phyloP scores from a whole-genome alignment of 805 yeast species.

The Priceomyces castillae region DNA sequence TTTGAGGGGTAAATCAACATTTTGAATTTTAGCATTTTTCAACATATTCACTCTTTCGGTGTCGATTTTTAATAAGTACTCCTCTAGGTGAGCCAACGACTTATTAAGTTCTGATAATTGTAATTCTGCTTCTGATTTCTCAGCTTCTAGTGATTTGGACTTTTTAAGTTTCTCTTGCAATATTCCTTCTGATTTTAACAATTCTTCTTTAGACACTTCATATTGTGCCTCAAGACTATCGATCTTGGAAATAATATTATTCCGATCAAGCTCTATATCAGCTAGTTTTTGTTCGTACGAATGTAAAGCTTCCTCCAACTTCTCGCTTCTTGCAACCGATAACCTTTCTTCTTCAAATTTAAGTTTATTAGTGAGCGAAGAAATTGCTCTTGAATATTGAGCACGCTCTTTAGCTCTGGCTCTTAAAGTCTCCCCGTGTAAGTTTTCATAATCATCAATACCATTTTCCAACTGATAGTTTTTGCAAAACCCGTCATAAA shows the following conservation, averaged over 20 bases:
- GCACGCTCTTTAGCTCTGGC: conserved; percentile 59
- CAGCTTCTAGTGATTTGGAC: conserved; percentile 29
- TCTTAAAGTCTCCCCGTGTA: conserved; percentile 58
- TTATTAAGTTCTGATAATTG: conserved; percentile 30
- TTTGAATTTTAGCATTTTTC: conserved; percentile 73
- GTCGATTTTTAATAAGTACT: conserved; percentile 50
- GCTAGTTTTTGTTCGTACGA: conserved; percentile 34
- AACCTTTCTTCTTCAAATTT: conserved; percentile 63
- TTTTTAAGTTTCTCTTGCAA: conserved; percentile 21
- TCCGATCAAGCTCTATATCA: conserved; percentile 32
- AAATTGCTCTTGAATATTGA: conserved; percentile 57
- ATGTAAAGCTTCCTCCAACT: conserved; percentile 39
- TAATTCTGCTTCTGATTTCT: conserved; percentile 35
- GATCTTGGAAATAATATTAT: conserved; percentile 18
- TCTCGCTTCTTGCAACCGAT: conserved; percentile 45
- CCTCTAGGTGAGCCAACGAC: conserved; percentile 44
- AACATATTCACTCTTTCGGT: conserved; percentile 58
- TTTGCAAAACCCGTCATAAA: conserved; percentile 55
- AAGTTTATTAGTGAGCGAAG: conserved; percentile 58
- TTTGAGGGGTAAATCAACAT: conserved; percentile 57
- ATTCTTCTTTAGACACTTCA: conserved; percentile 22
- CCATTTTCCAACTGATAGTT: conserved; percentile 49
- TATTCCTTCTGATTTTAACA: conserved; percentile 8
- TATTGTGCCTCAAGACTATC: conserved; percentile 28
- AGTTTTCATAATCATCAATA: conserved; percentile 67